These are phyloP conservation scores for Lepidium africanum DNA, from an alignment of 345 rosid species.

Conservation along the genomic window DNA sequence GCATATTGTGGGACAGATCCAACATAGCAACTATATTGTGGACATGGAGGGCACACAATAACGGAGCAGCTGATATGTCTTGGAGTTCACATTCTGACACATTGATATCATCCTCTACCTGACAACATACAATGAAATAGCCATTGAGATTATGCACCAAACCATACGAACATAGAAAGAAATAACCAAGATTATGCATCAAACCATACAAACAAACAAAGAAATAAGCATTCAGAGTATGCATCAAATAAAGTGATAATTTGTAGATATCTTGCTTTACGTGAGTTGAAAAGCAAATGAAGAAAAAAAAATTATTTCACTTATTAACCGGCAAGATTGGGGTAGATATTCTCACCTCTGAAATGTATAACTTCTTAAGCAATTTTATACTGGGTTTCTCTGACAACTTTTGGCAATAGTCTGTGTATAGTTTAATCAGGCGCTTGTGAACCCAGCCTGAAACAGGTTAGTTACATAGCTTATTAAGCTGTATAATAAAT, in stretches of 20 bases:
- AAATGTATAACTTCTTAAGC: slow-evolving; percentile 68
- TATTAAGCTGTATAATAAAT: neutral
- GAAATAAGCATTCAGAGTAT: slow-evolving; percentile 4
- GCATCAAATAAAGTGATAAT: neutral
- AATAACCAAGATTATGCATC: too few relatives aligned
- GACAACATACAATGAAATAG: neutral
- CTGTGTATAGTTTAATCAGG: slow-evolving; percentile 76
- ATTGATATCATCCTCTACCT: slow-evolving; percentile 89
- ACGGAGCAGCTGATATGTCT: slow-evolving; percentile 79
- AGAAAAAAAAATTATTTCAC: neutral
- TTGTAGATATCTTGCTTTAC: neutral
- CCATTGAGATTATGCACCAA: too few relatives aligned
- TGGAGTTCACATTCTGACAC: slow-evolving; percentile 83
- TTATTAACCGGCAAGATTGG: neutral
- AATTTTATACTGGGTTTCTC: slow-evolving; percentile 77
- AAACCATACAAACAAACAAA: neutral
- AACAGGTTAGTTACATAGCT: slow-evolving; percentile 9
- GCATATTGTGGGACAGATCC: slow-evolving; percentile 80
- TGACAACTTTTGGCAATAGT: slow-evolving; percentile 55
- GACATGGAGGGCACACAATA: slow-evolving; percentile 59
- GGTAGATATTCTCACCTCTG: slow-evolving; percentile 50
- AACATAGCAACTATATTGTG: slow-evolving; percentile 64
- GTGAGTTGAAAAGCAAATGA: slow-evolving; percentile 3
- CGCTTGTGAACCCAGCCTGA: slow-evolving; percentile 96
- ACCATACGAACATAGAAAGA: neutral